These are phyloP conservation scores for Cenchrus americanus DNA, from an alignment of 176 grass and related monocot species.

Conservation along the genomic window DNA sequence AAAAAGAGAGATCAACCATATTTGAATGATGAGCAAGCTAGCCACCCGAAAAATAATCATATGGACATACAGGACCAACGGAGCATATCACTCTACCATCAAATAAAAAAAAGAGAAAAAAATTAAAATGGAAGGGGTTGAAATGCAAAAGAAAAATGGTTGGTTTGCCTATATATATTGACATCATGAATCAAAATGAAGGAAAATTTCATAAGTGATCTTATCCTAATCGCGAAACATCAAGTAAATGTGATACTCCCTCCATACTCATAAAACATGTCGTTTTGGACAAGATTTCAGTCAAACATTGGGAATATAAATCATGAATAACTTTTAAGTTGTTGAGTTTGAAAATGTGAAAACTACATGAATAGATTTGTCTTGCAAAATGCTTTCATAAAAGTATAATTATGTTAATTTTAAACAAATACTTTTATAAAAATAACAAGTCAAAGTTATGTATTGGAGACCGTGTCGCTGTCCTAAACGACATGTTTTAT, in stretches of 20 bases:
- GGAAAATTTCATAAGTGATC: neutral
- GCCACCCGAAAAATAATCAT: conserved; percentile 38
- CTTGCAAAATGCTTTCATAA: too few species aligned
- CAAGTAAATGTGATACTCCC: neutral
- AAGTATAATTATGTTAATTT: too few species aligned
- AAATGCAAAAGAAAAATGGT: neutral
- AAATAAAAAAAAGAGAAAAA: conserved; percentile 14
- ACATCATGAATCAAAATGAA: conserved; percentile 6
- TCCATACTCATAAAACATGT: too few species aligned
- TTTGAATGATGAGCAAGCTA: conserved; percentile 2
- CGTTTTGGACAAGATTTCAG: too few species aligned
- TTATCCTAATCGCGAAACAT: neutral
- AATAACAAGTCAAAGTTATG: too few species aligned
- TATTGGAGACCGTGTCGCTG: too few species aligned
- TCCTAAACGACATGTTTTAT: too few species aligned
- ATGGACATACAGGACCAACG: conserved; percentile 23
- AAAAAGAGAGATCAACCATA: conserved; percentile 24
- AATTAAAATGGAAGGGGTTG: neutral
- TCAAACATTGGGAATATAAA: too few species aligned
- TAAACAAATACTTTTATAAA: too few species aligned
- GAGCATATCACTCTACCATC: conserved; percentile 32
- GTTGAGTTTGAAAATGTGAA: too few species aligned
- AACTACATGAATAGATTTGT: too few species aligned
- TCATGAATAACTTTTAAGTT: too few species aligned
- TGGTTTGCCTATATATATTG: neutral